phyloP scores from a whole-genome alignment of 495 filamentous ascomycete species.

The Penicillium bialowiezense region DNA sequence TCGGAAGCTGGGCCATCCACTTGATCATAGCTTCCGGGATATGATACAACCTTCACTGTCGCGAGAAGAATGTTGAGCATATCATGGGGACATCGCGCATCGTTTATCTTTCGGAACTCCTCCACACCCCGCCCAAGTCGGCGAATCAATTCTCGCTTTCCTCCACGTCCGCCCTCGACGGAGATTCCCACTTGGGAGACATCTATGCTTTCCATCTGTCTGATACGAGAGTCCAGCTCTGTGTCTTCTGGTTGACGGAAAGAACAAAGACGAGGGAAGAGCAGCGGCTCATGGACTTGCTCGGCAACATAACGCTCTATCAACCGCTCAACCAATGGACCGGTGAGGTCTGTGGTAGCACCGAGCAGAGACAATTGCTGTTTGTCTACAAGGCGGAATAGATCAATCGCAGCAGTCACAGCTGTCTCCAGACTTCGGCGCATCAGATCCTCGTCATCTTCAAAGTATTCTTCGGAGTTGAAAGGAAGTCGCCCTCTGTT shows the following conservation, averaged over 20 bases:
- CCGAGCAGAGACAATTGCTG: constrained; percentile 90
- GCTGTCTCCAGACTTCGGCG: constrained; percentile 82
- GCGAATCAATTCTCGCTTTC: constrained; percentile 68
- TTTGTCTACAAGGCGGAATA: constrained; percentile 94
- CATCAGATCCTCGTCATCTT: constrained; percentile 87
- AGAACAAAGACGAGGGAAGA: constrained; percentile 78
- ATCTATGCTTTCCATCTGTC: constrained; percentile 90
- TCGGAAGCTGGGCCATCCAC: constrained; percentile 44
- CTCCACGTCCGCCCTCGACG: constrained; percentile 67
- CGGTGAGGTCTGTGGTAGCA: constrained; percentile 90
- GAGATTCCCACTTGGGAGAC: constrained; percentile 89
- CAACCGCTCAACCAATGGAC: constrained; percentile 83
- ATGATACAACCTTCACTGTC: constrained; percentile 83
- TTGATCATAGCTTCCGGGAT: constrained; percentile 37
- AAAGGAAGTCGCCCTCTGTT: constrained; percentile 41
- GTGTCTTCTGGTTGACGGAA: constrained; percentile 78
- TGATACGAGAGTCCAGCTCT: constrained; percentile 87
- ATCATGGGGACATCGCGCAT: constrained; percentile 84
- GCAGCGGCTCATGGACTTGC: constrained; percentile 82
- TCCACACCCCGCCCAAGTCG: constrained; percentile 77
- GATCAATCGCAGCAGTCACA: constrained; percentile 88
- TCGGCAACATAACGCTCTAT: constrained; percentile 95
- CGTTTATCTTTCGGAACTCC: constrained; percentile 82
- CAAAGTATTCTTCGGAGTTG: constrained; percentile 53
- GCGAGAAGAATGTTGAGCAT: constrained; percentile 87